These are phyloP conservation scores for Alectoria sarmentosa DNA, from an alignment of 495 filamentous ascomycete genomes.

Conservation along the genomic window DNA sequence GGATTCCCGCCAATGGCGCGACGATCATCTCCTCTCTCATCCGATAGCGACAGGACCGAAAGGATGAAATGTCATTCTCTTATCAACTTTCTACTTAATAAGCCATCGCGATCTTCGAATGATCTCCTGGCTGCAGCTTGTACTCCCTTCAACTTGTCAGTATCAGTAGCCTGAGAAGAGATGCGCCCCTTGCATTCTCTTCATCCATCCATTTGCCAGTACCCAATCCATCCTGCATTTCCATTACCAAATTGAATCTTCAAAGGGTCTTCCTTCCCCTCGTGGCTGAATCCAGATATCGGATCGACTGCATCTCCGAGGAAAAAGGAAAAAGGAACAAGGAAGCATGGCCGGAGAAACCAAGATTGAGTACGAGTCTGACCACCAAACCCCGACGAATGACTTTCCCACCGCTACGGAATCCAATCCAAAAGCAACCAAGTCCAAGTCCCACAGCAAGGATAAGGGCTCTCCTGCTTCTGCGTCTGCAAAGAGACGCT, in stretches of 20 bases:
- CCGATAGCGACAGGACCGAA: not conserved
- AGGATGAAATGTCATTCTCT: too few relatives aligned
- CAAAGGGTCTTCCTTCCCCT: not conserved
- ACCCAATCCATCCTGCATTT: conserved; percentile 4
- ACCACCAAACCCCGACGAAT: conserved; percentile 4
- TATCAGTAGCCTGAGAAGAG: not conserved
- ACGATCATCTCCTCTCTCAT: not conserved
- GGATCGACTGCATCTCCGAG: conserved; percentile 12
- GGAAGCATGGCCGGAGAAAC: conserved; percentile 1
- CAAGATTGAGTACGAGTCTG: conserved; percentile 13
- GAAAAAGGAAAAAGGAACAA: not conserved
- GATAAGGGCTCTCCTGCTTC: conserved; percentile 32
- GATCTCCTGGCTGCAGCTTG: too few relatives aligned
- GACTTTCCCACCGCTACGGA: not conserved
- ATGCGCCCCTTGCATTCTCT: not conserved
- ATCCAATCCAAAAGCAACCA: conserved; percentile 6
- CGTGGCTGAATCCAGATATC: not conserved
- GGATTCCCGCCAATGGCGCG: not conserved
- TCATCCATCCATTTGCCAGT: conserved; percentile 3
- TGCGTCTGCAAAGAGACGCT: conserved; percentile 59
- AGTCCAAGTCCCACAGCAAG: conserved; percentile 21
- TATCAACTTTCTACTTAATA: too few relatives aligned
- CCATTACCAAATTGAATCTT: not conserved
- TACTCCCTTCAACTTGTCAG: not conserved
- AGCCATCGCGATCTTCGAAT: too few relatives aligned